Evolutionary conservation across 495 filamentous ascomycete genomes (phyloP), one percentile per base, ranked within the genome.

Genomic region (Achaetomiella virescens): DNA sequence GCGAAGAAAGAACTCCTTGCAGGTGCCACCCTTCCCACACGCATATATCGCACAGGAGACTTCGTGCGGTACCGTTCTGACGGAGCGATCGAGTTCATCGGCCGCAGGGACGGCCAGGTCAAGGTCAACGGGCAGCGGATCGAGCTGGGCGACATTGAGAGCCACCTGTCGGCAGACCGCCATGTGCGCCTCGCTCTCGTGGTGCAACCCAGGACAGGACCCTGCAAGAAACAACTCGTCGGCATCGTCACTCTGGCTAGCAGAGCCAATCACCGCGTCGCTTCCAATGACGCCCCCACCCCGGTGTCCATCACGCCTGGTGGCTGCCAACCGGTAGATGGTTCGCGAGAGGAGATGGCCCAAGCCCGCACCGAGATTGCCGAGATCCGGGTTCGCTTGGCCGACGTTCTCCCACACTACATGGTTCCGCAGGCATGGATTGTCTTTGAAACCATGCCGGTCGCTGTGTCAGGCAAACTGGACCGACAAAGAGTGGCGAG

Each of bases 351-450:
- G 1, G 18, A 20, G 10, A n/a, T 63, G 21, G 45, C 55, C 14
- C 31, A 18, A 17, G 55, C 35, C 5, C 58, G 61, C 29, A 20
- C 24, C 15, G 58, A 58, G 17, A 20, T 64, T 14, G n/a, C 29
- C 44, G 9, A 47, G 17, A 48, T 64, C n/a, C 54, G 45, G n/a
- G 24, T 22, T 11, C 42, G 24, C 10, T 52, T 64, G 15, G 38
- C 20, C 2, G 61, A 64, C 15, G n/a, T 44, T 18, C 49, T 75
- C 0, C 72, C 73, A 9, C 46, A 55, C 12, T 76, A 78, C 59
- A 84, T 85, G 81, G 71, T 84, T 41, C 83, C 83, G 1, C 65
- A 75, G 7, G 65, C 77, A 0, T 84, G 77, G 62, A 75, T 84
- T 27, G 80, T 81, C 0, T 58, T 84, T 0, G 66, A 65, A 29